Evolutionary conservation across 257 asterid genomes (phyloP).

Genomic region (Handroanthus guayacan): DNA sequence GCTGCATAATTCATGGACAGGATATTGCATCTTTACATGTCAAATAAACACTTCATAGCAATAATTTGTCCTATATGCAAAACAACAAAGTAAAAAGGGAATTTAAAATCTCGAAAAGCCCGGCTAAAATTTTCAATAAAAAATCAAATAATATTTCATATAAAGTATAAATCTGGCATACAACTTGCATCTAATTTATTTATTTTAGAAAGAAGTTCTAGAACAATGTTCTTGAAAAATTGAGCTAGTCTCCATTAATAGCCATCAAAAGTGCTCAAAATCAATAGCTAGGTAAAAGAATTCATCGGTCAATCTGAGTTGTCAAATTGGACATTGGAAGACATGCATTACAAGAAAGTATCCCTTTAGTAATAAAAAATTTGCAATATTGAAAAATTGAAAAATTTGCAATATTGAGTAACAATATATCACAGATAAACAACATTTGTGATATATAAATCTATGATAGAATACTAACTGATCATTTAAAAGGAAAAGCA

Average conservation of each 20-base stretch:
- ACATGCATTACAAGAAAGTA: too few species aligned
- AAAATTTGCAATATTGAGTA: too few species aligned
- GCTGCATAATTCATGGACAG: conserved; percentile 36
- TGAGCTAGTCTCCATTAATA: conserved; percentile 15
- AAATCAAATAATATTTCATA: neutral
- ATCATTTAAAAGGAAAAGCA: too few species aligned
- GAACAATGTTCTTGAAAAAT: neutral
- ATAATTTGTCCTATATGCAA: conserved; percentile 17
- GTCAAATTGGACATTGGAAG: too few species aligned
- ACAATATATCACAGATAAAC: too few species aligned
- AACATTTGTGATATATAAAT: too few species aligned
- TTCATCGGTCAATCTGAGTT: too few species aligned
- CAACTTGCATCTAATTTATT: neutral
- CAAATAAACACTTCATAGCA: conserved; percentile 17
- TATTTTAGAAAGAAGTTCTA: neutral
- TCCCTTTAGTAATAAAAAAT: too few species aligned
- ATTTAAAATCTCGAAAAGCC: neutral
- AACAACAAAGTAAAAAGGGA: neutral
- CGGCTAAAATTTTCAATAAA: neutral
- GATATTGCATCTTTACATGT: conserved; percentile 26
- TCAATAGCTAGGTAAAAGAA: neutral
- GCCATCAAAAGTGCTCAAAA: conserved; percentile 13
- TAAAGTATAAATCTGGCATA: neutral
- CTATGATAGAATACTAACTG: too few species aligned
- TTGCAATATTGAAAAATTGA: too few species aligned